phyloP scores from a whole-genome alignment of 352 stramenopile species.

The Phytophthora foliorum region DNA sequence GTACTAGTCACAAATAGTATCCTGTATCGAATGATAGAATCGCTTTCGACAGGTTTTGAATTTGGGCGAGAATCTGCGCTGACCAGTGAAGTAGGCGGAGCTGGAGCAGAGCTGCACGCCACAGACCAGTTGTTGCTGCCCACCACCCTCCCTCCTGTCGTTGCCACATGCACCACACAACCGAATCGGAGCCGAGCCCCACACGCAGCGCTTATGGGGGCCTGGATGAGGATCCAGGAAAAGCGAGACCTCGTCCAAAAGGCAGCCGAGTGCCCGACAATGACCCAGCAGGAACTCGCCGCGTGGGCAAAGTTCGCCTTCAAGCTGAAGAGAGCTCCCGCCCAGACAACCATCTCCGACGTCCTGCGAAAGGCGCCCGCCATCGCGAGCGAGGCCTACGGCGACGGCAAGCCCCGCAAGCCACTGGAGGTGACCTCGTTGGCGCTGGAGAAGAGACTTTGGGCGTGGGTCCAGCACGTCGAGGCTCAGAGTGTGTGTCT shows the following conservation, averaged over 20 bases:
- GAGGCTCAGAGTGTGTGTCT: slow-evolving; percentile 7
- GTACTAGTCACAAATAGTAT: neutral
- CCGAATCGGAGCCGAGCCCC: neutral
- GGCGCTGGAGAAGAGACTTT: neutral
- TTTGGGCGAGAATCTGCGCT: neutral
- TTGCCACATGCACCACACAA: neutral
- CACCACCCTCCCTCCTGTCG: no score
- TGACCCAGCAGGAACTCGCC: slow-evolving; percentile 4
- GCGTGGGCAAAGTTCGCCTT: neutral
- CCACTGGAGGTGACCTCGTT: slow-evolving; percentile 9
- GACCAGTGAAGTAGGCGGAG: no score
- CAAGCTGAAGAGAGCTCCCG: slow-evolving; percentile 2
- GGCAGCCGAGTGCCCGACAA: neutral
- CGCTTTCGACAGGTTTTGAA: neutral
- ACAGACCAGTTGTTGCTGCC: no score
- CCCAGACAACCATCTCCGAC: slow-evolving; percentile 10
- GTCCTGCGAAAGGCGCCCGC: neutral
- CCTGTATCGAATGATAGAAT: neutral
- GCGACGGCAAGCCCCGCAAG: slow-evolving; percentile 13
- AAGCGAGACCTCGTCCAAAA: neutral
- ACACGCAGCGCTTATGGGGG: neutral
- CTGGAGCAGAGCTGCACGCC: no score
- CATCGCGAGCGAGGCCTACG: slow-evolving; percentile 11
- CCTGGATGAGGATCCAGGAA: neutral
- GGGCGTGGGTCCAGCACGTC: slow-evolving; percentile 2